These are phyloP conservation scores for Scedosporium apiospermum DNA, from an alignment of 2,329 filamentous ascomycete genomes.

Conservation along the genomic window DNA sequence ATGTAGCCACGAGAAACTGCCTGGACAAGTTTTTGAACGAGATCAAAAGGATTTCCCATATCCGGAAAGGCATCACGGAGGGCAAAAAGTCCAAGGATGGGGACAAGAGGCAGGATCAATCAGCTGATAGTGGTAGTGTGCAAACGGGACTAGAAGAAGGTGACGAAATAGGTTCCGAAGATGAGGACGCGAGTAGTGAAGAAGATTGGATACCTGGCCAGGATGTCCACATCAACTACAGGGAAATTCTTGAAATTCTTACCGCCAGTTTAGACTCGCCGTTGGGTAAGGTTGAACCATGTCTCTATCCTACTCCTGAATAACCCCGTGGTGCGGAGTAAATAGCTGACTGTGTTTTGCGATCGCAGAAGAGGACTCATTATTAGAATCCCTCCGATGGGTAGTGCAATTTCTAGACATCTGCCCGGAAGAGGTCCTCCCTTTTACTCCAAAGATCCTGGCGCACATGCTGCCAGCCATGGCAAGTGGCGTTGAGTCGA, in stretches of 20 bases:
- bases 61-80: conserved; percentile 87
- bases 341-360: conserved; percentile 9
- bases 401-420: conserved; percentile 96
- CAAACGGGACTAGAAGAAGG: conserved; percentile 50
- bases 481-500: conserved; percentile 82
- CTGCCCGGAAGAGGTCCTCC: conserved; percentile 89
- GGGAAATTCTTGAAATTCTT: conserved; percentile 83
- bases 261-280: conserved; percentile 81
- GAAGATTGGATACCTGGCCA: conserved; percentile 97
- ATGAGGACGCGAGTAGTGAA: conserved; percentile 56
- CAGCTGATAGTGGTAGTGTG: conserved; percentile 56
- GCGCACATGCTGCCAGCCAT: conserved; percentile 89
- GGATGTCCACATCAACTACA: conserved; percentile 89
- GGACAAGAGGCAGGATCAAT: conserved; percentile 56
- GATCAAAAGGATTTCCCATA: conserved; percentile 85
- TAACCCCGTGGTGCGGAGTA: no score
- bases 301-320: not conserved
- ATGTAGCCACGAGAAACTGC: conserved; percentile 80
- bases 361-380: conserved; percentile 70
- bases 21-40: conserved; percentile 86
- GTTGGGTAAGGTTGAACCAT: conserved; percentile 43
- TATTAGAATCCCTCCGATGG: conserved; percentile 87
- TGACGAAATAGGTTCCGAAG: conserved; percentile 48
- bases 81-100: conserved; percentile 65
- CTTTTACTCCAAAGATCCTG: conserved; percentile 85